Conservation (phyloP, 2,329 filamentous ascomycete species). For the Cordyceps farinosa region DNA sequence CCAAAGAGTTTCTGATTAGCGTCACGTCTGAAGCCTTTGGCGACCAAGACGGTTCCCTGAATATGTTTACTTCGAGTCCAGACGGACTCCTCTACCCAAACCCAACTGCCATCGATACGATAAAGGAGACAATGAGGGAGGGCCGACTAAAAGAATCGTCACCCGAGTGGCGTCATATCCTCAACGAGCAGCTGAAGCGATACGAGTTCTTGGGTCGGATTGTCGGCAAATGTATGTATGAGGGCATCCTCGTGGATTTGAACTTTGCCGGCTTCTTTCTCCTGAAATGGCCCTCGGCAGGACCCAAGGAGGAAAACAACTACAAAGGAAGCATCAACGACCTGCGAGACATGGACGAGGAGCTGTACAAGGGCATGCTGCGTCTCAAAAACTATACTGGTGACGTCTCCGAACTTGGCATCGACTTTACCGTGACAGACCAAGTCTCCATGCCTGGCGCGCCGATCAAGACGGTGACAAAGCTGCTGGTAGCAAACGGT, state of each 20-base stretch:
- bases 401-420: conserved; percentile 64
- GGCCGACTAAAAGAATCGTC: conserved; percentile 50
- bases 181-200: conserved; percentile 62
- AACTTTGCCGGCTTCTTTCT: conserved; percentile 94
- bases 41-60: conserved; percentile 38
- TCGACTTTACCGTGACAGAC: conserved; percentile 89
- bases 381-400: conserved; percentile 81
- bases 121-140: conserved; percentile 54
- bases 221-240: conserved; percentile 94
- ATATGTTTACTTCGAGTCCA: conserved; percentile 78
- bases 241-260: conserved; percentile 91
- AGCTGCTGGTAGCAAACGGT: conserved; percentile 73
- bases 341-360: conserved; percentile 84
- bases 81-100: conserved; percentile 88
- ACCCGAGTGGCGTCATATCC: conserved; percentile 52
- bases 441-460: conserved; percentile 47
- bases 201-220: conserved; percentile 93
- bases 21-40: conserved; percentile 82
- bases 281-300: conserved; percentile 85
- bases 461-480: conserved; percentile 60
- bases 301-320: conserved; percentile 58
- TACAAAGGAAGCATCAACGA: conserved; percentile 96
- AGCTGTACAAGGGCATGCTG: conserved; percentile 80
- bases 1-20: conserved; percentile 92
- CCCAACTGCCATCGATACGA: conserved; percentile 69